Conservation (phyloP, 108 stramenopile genomes). For the Fragilaria crotonensis region DNA sequence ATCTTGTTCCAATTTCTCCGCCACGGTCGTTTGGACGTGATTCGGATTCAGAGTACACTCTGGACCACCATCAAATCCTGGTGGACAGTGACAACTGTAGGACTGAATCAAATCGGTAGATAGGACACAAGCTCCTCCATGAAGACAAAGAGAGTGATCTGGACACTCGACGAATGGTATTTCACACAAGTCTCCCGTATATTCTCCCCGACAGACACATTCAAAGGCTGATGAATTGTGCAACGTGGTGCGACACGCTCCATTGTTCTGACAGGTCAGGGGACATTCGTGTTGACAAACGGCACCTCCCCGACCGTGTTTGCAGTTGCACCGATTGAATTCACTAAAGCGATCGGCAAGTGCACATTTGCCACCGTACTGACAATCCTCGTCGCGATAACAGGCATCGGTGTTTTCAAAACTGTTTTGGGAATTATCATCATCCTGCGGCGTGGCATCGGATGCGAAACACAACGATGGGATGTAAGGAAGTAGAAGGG, state of each 20-base stretch:
- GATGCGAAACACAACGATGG: too few species aligned
- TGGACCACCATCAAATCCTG: constrained; percentile 10
- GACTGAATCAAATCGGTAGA: background rate
- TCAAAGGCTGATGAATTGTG: background rate
- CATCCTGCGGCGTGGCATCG: too few species aligned
- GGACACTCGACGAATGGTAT: constrained; percentile 18
- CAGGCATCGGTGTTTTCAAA: constrained; percentile 1
- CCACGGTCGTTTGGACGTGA: background rate
- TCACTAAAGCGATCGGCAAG: background rate
- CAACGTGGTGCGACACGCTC: constrained; percentile 6
- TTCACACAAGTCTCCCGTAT: constrained; percentile 19
- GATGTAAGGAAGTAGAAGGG: too few species aligned
- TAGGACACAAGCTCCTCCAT: constrained; percentile 16
- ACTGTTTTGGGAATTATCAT: background rate
- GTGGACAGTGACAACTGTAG: constrained; percentile 13
- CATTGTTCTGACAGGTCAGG: constrained; percentile 21
- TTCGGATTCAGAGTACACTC: constrained; percentile 7
- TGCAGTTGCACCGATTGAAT: constrained; percentile 12
- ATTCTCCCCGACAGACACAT: constrained; percentile 23
- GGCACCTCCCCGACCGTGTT: constrained; percentile 14
- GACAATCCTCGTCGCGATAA: constrained; percentile 12
- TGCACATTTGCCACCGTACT: constrained; percentile 20
- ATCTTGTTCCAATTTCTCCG: background rate
- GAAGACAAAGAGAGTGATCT: constrained; percentile 10
- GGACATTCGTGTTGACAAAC: constrained; percentile 21